Base-by-base conservation (phyloP, 1,139 yeast species). In the Yamadazyma dendronema region DNA sequence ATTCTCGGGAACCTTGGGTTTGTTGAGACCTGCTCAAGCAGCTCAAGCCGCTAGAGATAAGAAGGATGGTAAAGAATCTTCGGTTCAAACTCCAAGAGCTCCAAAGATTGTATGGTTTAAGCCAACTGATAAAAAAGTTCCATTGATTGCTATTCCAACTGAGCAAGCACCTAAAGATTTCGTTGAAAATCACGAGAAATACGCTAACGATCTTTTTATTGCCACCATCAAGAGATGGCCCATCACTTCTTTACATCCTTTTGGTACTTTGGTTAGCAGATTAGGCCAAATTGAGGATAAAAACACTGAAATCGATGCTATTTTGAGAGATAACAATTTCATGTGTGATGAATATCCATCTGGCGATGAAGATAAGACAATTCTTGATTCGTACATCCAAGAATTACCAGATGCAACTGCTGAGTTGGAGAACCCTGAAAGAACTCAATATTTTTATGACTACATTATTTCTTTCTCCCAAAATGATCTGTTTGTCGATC, bases 181-280 rank as follows among this genome's bases (percentile, higher is more conserved):
- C 64, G 94, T 92, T 30, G 96, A 89, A 47, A 88, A 89, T 52
- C 95, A 89, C 48, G 95, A 86, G 41, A 74, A 72, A 37, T 92
- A 92, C 52, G 74, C 87, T 0, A 81, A 87, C 56, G 86, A 84
- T 52, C 67, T 89, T 37, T 92, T 92, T 56, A 94, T 92, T 44
- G 97, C 97, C 0, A 85, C 96, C 3, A 92, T 92, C 53, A 92
- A 92, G 60, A 83, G 98, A 62, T 92, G 98, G 98, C 98, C 98
- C 58, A 92, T 92, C 62, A 92, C 98, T 14, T 90, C 97, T 0
- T 75, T 92, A 59, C 98, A 92, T 67, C 98, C 98, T 3, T 92
- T 92, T 55, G 98, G 98, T 52, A 90, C 96, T 22, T 70, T 92
- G 44, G 84, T 90, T 24, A 87, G 90, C 38, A 88, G 85, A 52